Percentiles rank a stretch among this genome's conserved stretches.
Conservation (phyloP, 345 rosid genomes). For the Eucalyptus sp. region DNA sequence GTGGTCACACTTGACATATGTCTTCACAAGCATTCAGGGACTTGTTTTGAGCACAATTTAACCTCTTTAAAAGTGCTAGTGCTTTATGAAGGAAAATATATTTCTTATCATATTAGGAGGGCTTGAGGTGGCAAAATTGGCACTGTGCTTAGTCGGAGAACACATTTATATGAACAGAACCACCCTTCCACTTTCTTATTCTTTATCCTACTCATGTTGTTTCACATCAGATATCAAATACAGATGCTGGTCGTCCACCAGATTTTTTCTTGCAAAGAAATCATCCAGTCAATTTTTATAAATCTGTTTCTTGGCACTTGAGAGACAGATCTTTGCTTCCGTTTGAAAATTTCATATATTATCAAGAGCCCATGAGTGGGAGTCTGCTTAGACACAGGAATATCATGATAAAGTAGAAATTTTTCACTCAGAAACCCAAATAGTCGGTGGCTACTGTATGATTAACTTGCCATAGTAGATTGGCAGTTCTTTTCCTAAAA, state of each 20-base stretch:
- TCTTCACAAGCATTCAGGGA: not conserved
- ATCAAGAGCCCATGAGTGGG: not conserved
- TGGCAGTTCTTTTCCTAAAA: not conserved
- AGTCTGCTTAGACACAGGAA: not conserved
- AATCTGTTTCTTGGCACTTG: not conserved
- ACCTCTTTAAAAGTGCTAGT: not conserved
- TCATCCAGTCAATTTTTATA: not conserved
- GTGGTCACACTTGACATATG: not conserved
- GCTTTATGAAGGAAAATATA: not conserved
- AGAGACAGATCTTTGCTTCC: not conserved
- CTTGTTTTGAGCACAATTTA: not conserved
- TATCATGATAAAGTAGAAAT: not conserved
- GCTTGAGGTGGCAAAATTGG: not conserved
- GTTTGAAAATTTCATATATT: not conserved
- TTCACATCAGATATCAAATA: not conserved
- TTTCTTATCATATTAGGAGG: not conserved
- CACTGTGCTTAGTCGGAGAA: not conserved
- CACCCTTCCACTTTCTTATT: not conserved
- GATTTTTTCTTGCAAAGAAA: not conserved
- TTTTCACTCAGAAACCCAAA: not conserved
- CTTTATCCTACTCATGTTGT: not conserved
- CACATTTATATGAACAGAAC: not conserved
- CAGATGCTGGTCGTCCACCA: not conserved
- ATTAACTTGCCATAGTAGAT: not conserved
- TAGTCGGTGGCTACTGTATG: not conserved